phyloP scores from a whole-genome alignment of 768 basidiomycete genomes.

The Kwoniella newhampshirensis region DNA sequence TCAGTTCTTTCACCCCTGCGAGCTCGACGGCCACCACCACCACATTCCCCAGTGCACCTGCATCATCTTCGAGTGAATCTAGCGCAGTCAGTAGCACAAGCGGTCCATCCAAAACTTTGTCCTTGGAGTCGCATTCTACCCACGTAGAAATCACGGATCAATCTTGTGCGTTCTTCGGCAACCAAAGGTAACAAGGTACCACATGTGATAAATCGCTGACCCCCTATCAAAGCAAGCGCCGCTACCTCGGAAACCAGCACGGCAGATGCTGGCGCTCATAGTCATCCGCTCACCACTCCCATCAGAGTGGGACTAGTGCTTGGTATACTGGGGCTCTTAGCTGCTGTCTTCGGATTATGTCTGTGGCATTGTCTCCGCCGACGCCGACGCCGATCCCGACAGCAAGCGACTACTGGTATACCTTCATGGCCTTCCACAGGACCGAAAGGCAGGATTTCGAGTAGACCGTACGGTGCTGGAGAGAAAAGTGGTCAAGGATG shows the following conservation, averaged over 20 bases:
- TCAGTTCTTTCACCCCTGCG: conserved; percentile 8
- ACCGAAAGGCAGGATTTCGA: conserved; percentile 5
- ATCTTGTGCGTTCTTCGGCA: too few species aligned
- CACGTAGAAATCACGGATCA: too few species aligned
- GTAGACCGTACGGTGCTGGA: conserved; percentile 29
- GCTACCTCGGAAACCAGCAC: conserved; percentile 45
- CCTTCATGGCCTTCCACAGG: conserved; percentile 12
- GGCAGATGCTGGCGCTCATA: conserved; percentile 40
- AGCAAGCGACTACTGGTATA: not conserved
- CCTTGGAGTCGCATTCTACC: too few species aligned
- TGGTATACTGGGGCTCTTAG: conserved; percentile 62
- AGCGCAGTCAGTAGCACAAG: too few species aligned
- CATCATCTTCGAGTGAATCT: not conserved
- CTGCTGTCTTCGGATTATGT: conserved; percentile 52
- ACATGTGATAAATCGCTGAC: too few species aligned
- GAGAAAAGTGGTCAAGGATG: conserved; percentile 35
- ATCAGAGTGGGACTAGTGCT: conserved; percentile 66
- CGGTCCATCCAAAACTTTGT: too few species aligned
- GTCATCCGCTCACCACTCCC: conserved; percentile 38
- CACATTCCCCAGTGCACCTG: not conserved
- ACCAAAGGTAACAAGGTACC: too few species aligned
- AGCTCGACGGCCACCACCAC: not conserved
- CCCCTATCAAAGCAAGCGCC: conserved; percentile 16
- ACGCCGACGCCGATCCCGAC: conserved; percentile 7
- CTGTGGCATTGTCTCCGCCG: conserved; percentile 14